Evolutionary conservation across 2,329 filamentous ascomycete genomes (phyloP).

Genomic region (Sclerotinia trifoliorum): DNA sequence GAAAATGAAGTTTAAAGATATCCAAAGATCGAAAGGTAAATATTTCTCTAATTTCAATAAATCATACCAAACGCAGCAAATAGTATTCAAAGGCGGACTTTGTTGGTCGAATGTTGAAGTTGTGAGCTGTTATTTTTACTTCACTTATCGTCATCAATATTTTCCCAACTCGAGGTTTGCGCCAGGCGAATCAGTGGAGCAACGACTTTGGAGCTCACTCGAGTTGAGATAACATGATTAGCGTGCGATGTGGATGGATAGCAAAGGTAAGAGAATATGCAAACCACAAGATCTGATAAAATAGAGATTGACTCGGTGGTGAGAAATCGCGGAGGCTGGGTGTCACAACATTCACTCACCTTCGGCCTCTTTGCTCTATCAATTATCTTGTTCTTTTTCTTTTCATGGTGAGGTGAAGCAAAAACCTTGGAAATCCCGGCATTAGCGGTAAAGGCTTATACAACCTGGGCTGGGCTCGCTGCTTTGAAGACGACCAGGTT

Average conservation of each 20-base stretch:
- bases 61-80: not conserved
- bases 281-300: conserved; percentile 16
- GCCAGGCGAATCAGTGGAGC: conserved; percentile 25
- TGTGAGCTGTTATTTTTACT: conserved; percentile 22
- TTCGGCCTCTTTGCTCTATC: conserved; percentile 2
- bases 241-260: conserved; percentile 17
- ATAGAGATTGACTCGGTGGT: conserved; percentile 2
- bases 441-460: conserved; percentile 16
- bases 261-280: conserved; percentile 16
- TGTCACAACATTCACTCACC: conserved; percentile 23
- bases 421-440: conserved; percentile 9
- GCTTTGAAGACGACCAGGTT: conserved; percentile 19
- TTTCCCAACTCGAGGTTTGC: conserved; percentile 23
- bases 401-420: conserved; percentile 8
- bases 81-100: not conserved
- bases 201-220: conserved; percentile 19
- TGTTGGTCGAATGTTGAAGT: not conserved
- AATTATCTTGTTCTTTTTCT: not conserved
- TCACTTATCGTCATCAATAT: conserved; percentile 27
- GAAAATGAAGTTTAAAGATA: not conserved
- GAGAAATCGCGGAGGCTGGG: conserved; percentile 22
- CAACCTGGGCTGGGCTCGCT: conserved; percentile 9
- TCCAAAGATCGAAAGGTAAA: not conserved
- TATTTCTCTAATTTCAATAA: not conserved
- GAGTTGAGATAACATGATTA: conserved; percentile 9